Evolutionary conservation across 805 yeast genomes (phyloP).

Genomic region (Ogataea neopini): DNA sequence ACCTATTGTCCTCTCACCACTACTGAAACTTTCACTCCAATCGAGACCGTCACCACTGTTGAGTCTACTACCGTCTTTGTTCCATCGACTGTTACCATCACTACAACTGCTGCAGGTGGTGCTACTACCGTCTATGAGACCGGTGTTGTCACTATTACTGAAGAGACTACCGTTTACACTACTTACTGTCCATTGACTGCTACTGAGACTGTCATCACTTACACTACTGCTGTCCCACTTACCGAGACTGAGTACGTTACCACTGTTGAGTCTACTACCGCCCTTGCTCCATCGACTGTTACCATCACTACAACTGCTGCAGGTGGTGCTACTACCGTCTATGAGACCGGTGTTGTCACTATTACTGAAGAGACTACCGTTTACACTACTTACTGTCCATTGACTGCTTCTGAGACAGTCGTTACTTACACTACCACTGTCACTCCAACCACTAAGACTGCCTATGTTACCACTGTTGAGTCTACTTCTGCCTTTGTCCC

Average conservation of each 20-base stretch:
- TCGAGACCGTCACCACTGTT: slow-evolving; percentile 14
- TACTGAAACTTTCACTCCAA: slow-evolving; percentile 23
- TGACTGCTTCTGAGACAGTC: slow-evolving; percentile 13
- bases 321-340: slow-evolving; percentile 6
- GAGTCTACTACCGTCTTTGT: slow-evolving; percentile 13
- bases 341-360: slow-evolving; percentile 25
- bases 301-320: slow-evolving; percentile 25
- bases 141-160: slow-evolving; percentile 21
- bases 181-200: slow-evolving; percentile 38
- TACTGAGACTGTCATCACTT: slow-evolving; percentile 13
- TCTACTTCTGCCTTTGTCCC: slow-evolving; percentile 12
- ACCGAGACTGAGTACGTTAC: slow-evolving; percentile 13
- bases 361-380: slow-evolving; percentile 18
- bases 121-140: slow-evolving; percentile 17
- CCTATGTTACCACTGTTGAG: slow-evolving; percentile 6
- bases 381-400: slow-evolving; percentile 10
- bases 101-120: slow-evolving; percentile 22
- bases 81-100: slow-evolving; percentile 19
- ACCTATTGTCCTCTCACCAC: slow-evolving; percentile 39
- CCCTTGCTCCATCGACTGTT: slow-evolving; percentile 15
- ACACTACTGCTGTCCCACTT: slow-evolving; percentile 20
- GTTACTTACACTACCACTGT: slow-evolving; percentile 9
- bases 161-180: slow-evolving; percentile 26
- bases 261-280: slow-evolving; percentile 12
- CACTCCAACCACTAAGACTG: slow-evolving; percentile 7